These are phyloP conservation scores for Proliferodiscus dingleyae DNA, from an alignment of 2,329 filamentous ascomycete genomes.

Conservation along the genomic window DNA sequence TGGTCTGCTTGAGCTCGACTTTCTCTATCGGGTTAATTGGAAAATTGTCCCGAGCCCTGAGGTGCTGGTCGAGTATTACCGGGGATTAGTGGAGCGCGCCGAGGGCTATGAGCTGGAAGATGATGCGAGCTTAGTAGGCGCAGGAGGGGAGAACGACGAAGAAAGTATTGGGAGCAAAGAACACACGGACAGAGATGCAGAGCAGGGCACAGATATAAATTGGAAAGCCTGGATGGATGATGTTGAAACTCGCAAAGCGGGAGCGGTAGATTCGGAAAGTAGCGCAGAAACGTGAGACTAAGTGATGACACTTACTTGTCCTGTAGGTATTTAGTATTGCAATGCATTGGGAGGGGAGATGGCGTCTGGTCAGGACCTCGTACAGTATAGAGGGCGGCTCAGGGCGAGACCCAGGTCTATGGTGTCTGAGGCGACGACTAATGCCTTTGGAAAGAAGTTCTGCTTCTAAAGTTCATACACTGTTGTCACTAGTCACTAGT, in stretches of 20 bases:
- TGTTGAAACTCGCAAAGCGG: slow-evolving; percentile 19
- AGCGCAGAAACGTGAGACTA: background rate
- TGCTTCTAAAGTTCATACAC: too few relatives aligned
- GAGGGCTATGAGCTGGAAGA: slow-evolving; percentile 50
- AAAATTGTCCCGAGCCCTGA: slow-evolving; percentile 95
- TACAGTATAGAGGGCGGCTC: too few relatives aligned
- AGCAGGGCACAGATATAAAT: slow-evolving; percentile 19
- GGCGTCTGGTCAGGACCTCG: slow-evolving; percentile 15
- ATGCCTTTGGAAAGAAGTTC: too few relatives aligned
- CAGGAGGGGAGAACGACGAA: slow-evolving; percentile 19
- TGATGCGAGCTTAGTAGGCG: slow-evolving; percentile 22
- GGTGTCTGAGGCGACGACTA: too few relatives aligned
- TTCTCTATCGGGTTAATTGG: slow-evolving; percentile 90
- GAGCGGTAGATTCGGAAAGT: background rate
- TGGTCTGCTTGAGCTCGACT: slow-evolving; percentile 87
- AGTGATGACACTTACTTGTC: too few relatives aligned
- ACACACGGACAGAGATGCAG: slow-evolving; percentile 30
- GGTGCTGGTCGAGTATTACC: slow-evolving; percentile 88
- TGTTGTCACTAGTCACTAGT: too few relatives aligned
- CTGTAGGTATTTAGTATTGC: too few relatives aligned
- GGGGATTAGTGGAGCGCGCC: slow-evolving; percentile 69
- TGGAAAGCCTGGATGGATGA: slow-evolving; percentile 31
- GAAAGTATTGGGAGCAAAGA: slow-evolving; percentile 32
- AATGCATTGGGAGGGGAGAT: slow-evolving; percentile 12
- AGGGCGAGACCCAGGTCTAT: too few relatives aligned